Base-by-base conservation (phyloP, 345 rosid genomes). In the Rhodomyrtus tomentosa region DNA sequence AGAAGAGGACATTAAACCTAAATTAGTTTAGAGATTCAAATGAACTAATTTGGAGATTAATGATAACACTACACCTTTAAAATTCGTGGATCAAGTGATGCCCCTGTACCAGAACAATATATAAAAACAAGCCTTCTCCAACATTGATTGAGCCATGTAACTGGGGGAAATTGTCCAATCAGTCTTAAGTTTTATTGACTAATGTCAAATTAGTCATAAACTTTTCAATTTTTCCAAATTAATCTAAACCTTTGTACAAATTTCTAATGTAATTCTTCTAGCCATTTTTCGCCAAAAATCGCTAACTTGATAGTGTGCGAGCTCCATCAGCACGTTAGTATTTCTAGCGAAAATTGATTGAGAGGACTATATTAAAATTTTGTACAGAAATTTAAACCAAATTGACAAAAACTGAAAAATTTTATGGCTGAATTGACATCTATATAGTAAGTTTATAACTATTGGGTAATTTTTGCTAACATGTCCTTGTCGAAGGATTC, bases 251-350 rank as follows among this genome's bases (percentile, higher is more conserved):
- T 62, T 62, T 29, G 9, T 62, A 4, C 1, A 2, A 32, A 32
- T 32, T 16, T 32, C 10, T 2, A 32, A 18, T 8, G 18, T 16
- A 18, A 10, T 32, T 1, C 7, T 62, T 16, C 36, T 0, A 18
- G 11, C 0, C 13, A 68, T 32, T 68, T 68, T 68, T 68, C 5
- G 0, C 1, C 0, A 0, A 9, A 58, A 62, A 62, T 32, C 1
- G 6, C 12, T 7, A 2, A 7, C 42, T 62, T 62, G 74, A 5
- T 4, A 0, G 1, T 16, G 12, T 62, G 6, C 3, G 45, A 32
- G 32, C 0, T 68, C 3, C 13, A 32, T 4, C 1, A 3, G 3
- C 12, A 62, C 0, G 1, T 32, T 0, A 0, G 0, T 4, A 62
- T 62, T 62, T 62, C 2, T 7, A 3, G 4, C 8, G 22, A 62